Percentiles rank a stretch among this genome's conserved stretches.
These are phyloP conservation scores for Sporothrix protearum DNA, from an alignment of 2,329 filamentous ascomycete genomes.

Conservation along the genomic window DNA sequence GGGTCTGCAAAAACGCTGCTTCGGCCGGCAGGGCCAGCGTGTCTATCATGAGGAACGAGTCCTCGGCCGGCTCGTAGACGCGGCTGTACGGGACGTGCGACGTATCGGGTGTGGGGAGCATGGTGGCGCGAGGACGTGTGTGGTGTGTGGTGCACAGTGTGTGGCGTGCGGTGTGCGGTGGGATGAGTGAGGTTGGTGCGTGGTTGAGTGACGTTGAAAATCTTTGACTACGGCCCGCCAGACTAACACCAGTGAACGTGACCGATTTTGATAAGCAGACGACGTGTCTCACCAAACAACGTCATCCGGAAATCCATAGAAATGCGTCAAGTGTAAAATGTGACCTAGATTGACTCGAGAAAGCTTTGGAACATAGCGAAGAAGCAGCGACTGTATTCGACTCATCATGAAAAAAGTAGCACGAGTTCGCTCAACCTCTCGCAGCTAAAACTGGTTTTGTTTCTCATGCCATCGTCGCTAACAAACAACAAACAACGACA, in stretches of 20 bases:
- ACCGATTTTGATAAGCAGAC: neutral
- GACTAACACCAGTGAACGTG: neutral
- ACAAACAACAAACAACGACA: too few relatives aligned
- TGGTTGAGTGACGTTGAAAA: neutral
- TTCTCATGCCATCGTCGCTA: too few relatives aligned
- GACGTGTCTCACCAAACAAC: too few relatives aligned
- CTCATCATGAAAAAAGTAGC: too few relatives aligned
- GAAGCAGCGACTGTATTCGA: too few relatives aligned
- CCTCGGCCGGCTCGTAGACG: constrained; percentile 93
- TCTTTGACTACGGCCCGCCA: neutral
- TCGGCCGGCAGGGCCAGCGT: constrained; percentile 74
- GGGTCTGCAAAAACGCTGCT: constrained; percentile 61
- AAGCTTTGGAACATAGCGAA: too few relatives aligned
- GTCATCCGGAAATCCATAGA: too few relatives aligned
- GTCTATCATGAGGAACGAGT: constrained; percentile 91
- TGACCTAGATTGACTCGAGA: too few relatives aligned
- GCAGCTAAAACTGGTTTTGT: too few relatives aligned
- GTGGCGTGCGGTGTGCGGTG: neutral
- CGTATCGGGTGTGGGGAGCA: constrained; percentile 93
- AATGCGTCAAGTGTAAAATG: too few relatives aligned
- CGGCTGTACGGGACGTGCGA: constrained; percentile 84
- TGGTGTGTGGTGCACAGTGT: neutral
- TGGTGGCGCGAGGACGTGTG: constrained; percentile 38
- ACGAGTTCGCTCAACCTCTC: too few relatives aligned
- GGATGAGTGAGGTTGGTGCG: neutral